Evolutionary conservation across 148 eudicot genomes (phyloP).

Genomic region (Nyssa sinensis): DNA sequence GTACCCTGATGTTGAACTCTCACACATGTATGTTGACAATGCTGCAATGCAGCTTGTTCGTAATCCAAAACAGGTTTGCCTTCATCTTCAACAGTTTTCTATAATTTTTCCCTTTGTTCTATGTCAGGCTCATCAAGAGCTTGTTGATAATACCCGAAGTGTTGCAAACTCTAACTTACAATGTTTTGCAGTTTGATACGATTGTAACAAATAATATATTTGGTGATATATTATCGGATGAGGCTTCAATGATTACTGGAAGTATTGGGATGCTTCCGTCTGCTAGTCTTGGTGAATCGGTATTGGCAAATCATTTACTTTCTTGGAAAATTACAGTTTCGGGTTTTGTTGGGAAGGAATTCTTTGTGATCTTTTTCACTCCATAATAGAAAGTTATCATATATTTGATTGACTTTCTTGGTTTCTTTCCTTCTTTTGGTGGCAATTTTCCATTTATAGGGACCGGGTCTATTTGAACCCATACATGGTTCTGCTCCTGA

Average conservation of each 20-base stretch:
- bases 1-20: constrained; percentile 91
- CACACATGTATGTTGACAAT: constrained; percentile 98
- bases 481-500: constrained; percentile 99
- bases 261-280: constrained; percentile 99
- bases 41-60: constrained; percentile 99
- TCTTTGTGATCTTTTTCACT: background rate
- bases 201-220: constrained; percentile 93
- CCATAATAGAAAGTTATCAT: constrained; percentile 2
- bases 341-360: background rate
- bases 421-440: too few species aligned
- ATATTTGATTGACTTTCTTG: background rate
- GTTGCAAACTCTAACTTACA: background rate
- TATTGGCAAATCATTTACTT: constrained; percentile 23
- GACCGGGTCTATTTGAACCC: constrained; percentile 96
- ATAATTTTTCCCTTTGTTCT: constrained; percentile 2
- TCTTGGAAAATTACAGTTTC: background rate
- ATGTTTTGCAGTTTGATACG: constrained; percentile 79
- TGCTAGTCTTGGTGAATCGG: constrained; percentile 84
- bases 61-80: constrained; percentile 81
- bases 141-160: background rate
- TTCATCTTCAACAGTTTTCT: background rate
- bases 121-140: background rate
- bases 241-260: constrained; percentile 96
- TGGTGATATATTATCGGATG: constrained; percentile 94
- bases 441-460: too few species aligned